A percentile compares a stretch with the other conserved stretches of the same genome.
These are phyloP conservation scores for Candida incommunis DNA, from an alignment of 805 yeast species.

Conservation along the genomic window DNA sequence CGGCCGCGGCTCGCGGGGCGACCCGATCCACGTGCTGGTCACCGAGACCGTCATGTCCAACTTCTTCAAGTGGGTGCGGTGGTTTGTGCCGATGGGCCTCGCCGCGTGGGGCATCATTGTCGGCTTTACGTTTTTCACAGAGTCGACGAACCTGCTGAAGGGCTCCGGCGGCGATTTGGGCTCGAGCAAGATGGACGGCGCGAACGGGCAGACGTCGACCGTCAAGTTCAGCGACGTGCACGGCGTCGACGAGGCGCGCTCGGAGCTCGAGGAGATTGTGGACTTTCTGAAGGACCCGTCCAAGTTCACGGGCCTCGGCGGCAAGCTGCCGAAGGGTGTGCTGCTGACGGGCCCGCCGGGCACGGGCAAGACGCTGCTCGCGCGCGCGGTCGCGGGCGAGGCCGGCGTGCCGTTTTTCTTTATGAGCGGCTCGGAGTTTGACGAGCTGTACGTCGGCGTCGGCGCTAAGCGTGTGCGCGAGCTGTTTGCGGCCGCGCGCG, in stretches of 20 bases:
- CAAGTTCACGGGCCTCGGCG: constrained; percentile 91
- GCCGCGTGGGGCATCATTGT: constrained; percentile 69
- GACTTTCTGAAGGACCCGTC: constrained; percentile 94
- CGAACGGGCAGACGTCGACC: constrained; percentile 73
- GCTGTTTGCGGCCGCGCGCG: constrained; percentile 81
- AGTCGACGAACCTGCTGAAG: constrained; percentile 69
- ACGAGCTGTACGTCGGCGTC: constrained; percentile 95
- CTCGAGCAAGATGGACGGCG: constrained; percentile 55
- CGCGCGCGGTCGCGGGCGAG: constrained; percentile 97
- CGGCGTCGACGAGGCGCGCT: constrained; percentile 97
- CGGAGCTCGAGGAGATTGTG: constrained; percentile 95
- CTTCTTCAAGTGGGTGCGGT: constrained; percentile 74
- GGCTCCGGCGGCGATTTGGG: constrained; percentile 19
- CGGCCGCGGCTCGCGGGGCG: constrained; percentile 26
- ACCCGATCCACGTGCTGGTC: constrained; percentile 89
- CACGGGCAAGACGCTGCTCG: constrained; percentile 92
- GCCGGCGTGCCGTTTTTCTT: constrained; percentile 98
- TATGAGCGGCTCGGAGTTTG: constrained; percentile 98
- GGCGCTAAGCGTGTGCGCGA: constrained; percentile 98
- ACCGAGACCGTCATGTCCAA: constrained; percentile 72
- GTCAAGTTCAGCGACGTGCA: constrained; percentile 87
- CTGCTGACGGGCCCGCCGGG: constrained; percentile 97
- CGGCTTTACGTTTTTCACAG: constrained; percentile 66
- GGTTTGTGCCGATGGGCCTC: constrained; percentile 72
- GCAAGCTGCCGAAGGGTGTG: constrained; percentile 95